Evolutionary conservation across 345 rosid genomes (phyloP), one percentile per base, ranked within the genome.

Genomic region (Gossypium arboreum): DNA sequence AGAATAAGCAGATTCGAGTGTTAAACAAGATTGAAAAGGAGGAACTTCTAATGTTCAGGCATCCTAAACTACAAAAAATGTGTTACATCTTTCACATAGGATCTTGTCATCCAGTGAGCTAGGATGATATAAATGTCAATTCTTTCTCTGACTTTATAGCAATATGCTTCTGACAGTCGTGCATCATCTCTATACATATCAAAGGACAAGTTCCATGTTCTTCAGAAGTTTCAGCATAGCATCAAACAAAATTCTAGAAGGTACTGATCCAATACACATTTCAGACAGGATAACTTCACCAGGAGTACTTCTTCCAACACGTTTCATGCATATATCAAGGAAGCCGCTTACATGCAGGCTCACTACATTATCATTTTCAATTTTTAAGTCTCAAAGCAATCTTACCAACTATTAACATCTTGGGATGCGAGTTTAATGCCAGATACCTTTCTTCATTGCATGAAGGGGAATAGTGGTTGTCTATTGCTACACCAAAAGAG

Each of bases 401-500:
- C 98, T 94, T 92, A 94, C 97, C 98, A 83, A 91, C 98, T 81
- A 88, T 86, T 83, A 84, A 84, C 83, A 91, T 83, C 91, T 85
- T 81, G 89, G 91, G 89, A 83, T 83, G 87, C 79, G 89, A 84
- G 88, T 76, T 75, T 82, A 89, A 85, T 81, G 94, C 90, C 87
- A 84, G 90, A 91, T 88, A 92, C 93, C 97, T 92, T 87, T 94
- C 94, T 78, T 88, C 92, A 70, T 85, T 90, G 88, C 87, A 88
- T 84, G 88, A 81, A 77, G 83, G 86, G 90, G 85, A 83, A 83
- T 79, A 79, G 80, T 85, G 77, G 90, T 81, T 86, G 94, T 86
- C 87, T 90, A 92, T 85, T 83, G 98, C 86, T 88, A 90, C 98
- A 92, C 97, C 94, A 91, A 88, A 88, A 87, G 86, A 90, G 94